Evolutionary conservation across 768 basidiomycete species (phyloP).

Genomic region (Termitomyces sp.): DNA sequence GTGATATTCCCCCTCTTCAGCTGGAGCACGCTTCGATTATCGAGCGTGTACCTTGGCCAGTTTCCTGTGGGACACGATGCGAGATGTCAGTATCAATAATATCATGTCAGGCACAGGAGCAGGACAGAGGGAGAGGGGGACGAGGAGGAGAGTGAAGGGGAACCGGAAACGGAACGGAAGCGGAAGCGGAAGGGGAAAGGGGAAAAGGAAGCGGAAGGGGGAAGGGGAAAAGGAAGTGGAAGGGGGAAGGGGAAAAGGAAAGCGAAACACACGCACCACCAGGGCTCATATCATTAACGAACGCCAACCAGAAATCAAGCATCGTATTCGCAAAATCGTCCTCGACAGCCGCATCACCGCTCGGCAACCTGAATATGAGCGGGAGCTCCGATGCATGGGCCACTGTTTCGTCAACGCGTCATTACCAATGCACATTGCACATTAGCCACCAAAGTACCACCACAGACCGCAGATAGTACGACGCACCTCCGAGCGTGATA

Average conservation of each 20-base stretch:
- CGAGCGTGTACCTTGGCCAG: conserved; percentile 45
- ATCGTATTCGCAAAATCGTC: conserved; percentile 44
- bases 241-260: too few relatives aligned
- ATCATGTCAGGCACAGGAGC: too few relatives aligned
- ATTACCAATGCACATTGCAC: too few relatives aligned
- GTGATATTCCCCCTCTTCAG: conserved; percentile 53
- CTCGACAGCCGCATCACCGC: conserved; percentile 36
- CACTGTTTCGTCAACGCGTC: conserved; percentile 37
- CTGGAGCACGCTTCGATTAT: conserved; percentile 43
- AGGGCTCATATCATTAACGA: conserved; percentile 54
- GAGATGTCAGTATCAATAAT: too few relatives aligned
- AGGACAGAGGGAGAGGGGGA: too few relatives aligned
- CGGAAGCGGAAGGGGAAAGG: background rate
- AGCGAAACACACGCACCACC: conserved; percentile 54
- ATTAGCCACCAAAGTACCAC: too few relatives aligned
- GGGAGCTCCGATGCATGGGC: conserved; percentile 48
- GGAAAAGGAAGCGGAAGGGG: too few relatives aligned
- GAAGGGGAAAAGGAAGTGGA: too few relatives aligned
- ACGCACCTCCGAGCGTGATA: conserved; percentile 43
- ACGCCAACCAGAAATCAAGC: conserved; percentile 55
- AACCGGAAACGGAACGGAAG: too few relatives aligned
- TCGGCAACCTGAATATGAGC: conserved; percentile 49
- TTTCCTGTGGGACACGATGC: conserved; percentile 29
- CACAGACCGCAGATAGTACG: background rate
- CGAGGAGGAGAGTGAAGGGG: too few relatives aligned